phyloP scores from a whole-genome alignment of 768 basidiomycete genomes.

The Paxillus involutus region DNA sequence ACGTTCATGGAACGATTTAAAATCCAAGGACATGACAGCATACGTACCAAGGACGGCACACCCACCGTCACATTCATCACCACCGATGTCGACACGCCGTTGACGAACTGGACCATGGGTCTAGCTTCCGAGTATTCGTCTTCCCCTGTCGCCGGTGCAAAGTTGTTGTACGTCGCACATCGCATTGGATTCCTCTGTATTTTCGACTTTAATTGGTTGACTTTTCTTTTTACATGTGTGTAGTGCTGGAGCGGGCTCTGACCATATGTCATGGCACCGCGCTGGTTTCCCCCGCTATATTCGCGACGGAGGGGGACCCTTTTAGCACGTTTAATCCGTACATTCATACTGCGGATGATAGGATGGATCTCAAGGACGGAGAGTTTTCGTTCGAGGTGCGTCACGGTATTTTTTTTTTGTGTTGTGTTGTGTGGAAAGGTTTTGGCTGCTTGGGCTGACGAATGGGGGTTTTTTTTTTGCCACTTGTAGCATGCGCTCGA shows the following conservation, averaged over 20 bases:
- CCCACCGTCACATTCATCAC: slow-evolving; percentile 31
- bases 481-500: slow-evolving; percentile 45
- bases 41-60: slow-evolving; percentile 19
- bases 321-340: slow-evolving; percentile 41
- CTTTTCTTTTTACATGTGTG: background rate
- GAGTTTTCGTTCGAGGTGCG: slow-evolving; percentile 44
- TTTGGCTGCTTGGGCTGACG: too few relatives aligned
- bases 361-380: slow-evolving; percentile 23
- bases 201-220: background rate
- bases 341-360: slow-evolving; percentile 35
- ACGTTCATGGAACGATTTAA: background rate
- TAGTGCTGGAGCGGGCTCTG: slow-evolving; percentile 43
- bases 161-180: slow-evolving; percentile 31
- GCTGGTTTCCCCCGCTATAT: slow-evolving; percentile 39
- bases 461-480: too few relatives aligned
- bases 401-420: too few relatives aligned
- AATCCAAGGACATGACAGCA: slow-evolving; percentile 37
- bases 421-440: too few relatives aligned
- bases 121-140: slow-evolving; percentile 33
- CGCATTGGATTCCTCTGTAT: background rate
- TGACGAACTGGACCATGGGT: slow-evolving; percentile 34
- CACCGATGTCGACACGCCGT: slow-evolving; percentile 31
- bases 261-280: slow-evolving; percentile 48
- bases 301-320: slow-evolving; percentile 45
- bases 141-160: slow-evolving; percentile 12